A percentile compares a stretch with the other conserved stretches of the same genome.
Conservation (phyloP, 495 filamentous ascomycete genomes). For the Ascodesmis nigricans region DNA sequence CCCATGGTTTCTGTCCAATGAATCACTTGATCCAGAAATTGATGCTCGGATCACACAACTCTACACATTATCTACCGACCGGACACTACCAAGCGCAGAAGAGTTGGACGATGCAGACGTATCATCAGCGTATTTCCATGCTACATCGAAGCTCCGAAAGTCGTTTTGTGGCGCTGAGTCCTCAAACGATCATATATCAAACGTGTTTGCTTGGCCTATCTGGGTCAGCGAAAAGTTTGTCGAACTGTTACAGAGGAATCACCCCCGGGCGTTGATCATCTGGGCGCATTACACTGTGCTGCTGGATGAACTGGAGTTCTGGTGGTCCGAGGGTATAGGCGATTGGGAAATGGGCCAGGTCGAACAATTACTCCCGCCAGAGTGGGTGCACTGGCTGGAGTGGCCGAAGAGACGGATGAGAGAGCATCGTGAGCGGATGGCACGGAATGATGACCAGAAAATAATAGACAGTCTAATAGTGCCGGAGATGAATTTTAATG, state of each 20-base stretch:
- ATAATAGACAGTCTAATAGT: no score
- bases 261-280: constrained; percentile 23
- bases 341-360: constrained; percentile 21
- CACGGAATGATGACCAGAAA: no score
- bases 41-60: no score
- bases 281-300: constrained; percentile 24
- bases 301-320: constrained; percentile 18
- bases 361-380: no score
- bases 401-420: constrained; percentile 21
- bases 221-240: constrained; percentile 18
- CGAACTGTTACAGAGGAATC: constrained; percentile 14
- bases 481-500: no score
- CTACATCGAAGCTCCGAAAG: constrained; percentile 9
- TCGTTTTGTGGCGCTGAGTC: constrained; percentile 8
- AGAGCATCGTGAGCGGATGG: no score
- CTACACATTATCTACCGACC: constrained; percentile 10
- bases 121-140: constrained; percentile 9
- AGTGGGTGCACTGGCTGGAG: constrained; percentile 16
- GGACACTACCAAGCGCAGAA: constrained; percentile 6
- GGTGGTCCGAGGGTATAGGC: constrained; percentile 22
- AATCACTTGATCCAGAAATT: not conserved
- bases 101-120: constrained; percentile 14
- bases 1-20: constrained; percentile 1
- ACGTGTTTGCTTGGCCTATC: constrained; percentile 23
- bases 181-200: not conserved